Conservation (phyloP, 2,329 filamentous ascomycete species). For the Stagonosporopsis rhizophila region DNA sequence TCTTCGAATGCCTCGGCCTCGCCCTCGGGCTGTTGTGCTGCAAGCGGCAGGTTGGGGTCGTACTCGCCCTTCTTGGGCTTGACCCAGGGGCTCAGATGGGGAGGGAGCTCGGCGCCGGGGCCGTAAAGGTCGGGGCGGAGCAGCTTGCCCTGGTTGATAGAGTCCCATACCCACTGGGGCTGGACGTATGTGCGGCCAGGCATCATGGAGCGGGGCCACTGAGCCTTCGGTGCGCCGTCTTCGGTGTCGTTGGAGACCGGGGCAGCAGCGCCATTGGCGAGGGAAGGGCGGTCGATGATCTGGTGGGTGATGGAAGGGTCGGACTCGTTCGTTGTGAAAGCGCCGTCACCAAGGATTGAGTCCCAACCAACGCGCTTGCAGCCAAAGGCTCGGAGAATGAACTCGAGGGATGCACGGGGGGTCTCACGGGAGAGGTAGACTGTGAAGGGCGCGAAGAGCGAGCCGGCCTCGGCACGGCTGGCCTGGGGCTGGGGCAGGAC, state of each 20-base stretch:
- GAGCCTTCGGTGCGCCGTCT: conserved; percentile 59
- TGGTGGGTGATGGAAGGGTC: conserved; percentile 95
- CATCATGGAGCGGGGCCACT: conserved; percentile 72
- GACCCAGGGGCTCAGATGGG: conserved; percentile 95
- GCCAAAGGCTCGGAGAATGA: conserved; percentile 90
- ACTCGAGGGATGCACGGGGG: conserved; percentile 87
- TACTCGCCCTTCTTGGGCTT: conserved; percentile 86
- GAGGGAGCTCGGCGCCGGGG: conserved; percentile 86
- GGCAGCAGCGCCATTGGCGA: conserved; percentile 57
- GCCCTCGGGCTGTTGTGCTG: conserved; percentile 85
- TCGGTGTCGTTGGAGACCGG: conserved; percentile 55
- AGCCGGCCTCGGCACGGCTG: conserved; percentile 70
- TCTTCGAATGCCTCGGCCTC: conserved; percentile 79
- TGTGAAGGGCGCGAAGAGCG: conserved; percentile 87
- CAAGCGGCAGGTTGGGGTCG: conserved; percentile 84
- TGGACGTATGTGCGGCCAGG: conserved; percentile 94
- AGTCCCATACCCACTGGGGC: conserved; percentile 99
- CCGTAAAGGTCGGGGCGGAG: conserved; percentile 87
- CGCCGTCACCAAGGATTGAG: conserved; percentile 84
- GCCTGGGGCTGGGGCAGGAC: conserved; percentile 79
- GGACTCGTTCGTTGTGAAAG: conserved; percentile 87
- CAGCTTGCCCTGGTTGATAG: conserved; percentile 88
- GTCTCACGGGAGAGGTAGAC: conserved; percentile 95
- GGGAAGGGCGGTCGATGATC: conserved; percentile 86
- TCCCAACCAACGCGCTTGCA: conserved; percentile 98